These are phyloP conservation scores for Cercospora canescens DNA, from an alignment of 2,329 filamentous ascomycete species.

Conservation along the genomic window DNA sequence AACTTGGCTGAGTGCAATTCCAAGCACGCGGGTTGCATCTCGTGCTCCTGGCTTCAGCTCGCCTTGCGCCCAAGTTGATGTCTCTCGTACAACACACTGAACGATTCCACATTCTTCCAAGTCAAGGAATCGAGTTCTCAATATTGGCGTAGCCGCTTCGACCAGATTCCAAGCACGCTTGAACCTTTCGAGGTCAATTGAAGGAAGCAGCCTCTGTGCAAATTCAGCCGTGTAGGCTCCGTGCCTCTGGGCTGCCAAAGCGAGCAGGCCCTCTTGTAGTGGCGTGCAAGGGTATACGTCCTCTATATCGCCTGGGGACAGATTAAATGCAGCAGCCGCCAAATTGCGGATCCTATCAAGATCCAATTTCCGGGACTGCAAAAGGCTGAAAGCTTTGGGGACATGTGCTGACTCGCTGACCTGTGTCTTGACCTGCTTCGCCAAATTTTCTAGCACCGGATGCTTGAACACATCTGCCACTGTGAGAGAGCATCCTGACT, in stretches of 20 bases:
- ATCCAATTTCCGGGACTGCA: not conserved
- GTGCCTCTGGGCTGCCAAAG: constrained; percentile 52
- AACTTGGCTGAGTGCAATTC: not conserved
- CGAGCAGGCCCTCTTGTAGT: constrained; percentile 43
- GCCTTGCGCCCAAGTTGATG: not conserved
- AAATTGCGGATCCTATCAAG: not conserved
- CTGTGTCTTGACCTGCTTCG: not conserved
- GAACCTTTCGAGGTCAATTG: constrained; percentile 36
- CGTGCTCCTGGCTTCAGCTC: not conserved
- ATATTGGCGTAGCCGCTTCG: not conserved
- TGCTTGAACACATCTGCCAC: not conserved
- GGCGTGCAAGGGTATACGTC: constrained; percentile 45
- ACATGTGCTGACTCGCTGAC: not conserved
- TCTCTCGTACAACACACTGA: not conserved
- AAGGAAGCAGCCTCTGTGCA: not conserved
- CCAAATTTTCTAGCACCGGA: not conserved
- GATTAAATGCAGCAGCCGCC: not conserved
- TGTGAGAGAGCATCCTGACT: not conserved
- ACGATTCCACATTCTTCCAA: not conserved
- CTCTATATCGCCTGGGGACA: not conserved
- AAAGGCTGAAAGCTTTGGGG: not conserved
- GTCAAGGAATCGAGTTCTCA: not conserved
- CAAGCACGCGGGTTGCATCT: not conserved
- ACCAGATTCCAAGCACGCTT: constrained; percentile 33
- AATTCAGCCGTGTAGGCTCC: constrained; percentile 55